Evolutionary conservation across 805 yeast species (phyloP).

Genomic region (Schizosaccharomyces japonicus): DNA sequence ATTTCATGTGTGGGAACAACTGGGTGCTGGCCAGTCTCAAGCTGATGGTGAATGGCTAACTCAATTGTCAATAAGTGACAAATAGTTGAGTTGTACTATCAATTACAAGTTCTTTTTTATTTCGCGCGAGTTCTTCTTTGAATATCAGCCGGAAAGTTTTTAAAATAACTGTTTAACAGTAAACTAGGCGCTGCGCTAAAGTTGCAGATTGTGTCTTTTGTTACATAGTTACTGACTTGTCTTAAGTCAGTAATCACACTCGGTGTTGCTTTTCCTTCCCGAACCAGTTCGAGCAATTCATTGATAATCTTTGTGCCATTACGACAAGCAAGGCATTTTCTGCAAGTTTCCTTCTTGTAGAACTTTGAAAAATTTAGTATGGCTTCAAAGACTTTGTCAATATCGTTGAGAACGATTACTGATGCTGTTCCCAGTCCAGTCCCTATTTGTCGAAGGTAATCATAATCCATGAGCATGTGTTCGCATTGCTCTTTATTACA

Average conservation of each 20-base stretch:
- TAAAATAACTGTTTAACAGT: background rate
- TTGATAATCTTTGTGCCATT: slow-evolving; percentile 38
- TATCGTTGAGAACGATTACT: slow-evolving; percentile 72
- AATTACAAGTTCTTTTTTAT: background rate
- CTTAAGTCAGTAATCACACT: no score
- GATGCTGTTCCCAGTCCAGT: slow-evolving; percentile 86
- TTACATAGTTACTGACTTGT: no score
- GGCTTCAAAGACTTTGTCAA: slow-evolving; percentile 62
- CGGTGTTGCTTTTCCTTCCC: no score
- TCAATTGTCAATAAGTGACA: background rate
- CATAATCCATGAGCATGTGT: slow-evolving; percentile 63
- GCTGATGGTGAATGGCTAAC: background rate
- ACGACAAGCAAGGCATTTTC: slow-evolving; percentile 86
- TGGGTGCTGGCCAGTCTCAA: background rate
- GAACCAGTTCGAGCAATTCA: no score
- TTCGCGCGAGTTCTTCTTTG: background rate
- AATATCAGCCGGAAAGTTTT: background rate
- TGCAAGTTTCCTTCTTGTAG: slow-evolving; percentile 81
- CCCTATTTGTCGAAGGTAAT: slow-evolving; percentile 62
- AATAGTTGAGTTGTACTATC: background rate
- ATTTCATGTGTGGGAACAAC: background rate
- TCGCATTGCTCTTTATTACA: slow-evolving; percentile 45
- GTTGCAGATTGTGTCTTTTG: background rate
- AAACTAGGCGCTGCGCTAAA: background rate
- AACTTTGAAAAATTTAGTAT: slow-evolving; percentile 66